These are phyloP conservation scores for Mycena olivaceomarginata DNA, from an alignment of 768 basidiomycete genomes.

Conservation along the genomic window DNA sequence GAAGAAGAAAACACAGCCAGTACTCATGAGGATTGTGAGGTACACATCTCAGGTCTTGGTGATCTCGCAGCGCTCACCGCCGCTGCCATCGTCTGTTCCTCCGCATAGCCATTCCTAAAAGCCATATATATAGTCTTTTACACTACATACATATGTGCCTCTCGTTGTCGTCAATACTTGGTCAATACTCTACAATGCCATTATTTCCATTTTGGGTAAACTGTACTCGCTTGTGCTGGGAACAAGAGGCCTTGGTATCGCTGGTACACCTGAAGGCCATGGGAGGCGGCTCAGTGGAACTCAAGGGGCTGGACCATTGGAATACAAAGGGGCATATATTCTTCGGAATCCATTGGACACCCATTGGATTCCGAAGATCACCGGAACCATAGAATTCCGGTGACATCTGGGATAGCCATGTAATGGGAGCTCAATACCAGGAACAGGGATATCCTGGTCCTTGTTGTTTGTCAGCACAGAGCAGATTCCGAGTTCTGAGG, in stretches of 20 bases:
- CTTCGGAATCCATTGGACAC: too few species aligned
- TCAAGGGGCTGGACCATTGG: too few species aligned
- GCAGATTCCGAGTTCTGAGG: too few species aligned
- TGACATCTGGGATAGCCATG: too few species aligned
- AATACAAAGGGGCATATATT: too few species aligned
- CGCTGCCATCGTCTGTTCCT: neutral
- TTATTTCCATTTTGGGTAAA: neutral
- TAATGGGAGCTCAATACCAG: too few species aligned
- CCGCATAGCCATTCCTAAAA: neutral
- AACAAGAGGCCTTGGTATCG: neutral
- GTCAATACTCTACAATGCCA: too few species aligned
- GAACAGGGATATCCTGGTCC: too few species aligned
- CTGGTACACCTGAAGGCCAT: neutral
- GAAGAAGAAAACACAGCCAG: neutral
- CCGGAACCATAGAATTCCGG: too few species aligned
- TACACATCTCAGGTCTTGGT: neutral
- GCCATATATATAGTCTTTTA: neutral
- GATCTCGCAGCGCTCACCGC: neutral
- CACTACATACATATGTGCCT: neutral
- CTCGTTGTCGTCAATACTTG: neutral
- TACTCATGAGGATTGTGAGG: neutral
- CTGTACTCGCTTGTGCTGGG: neutral
- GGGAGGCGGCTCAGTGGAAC: too few species aligned
- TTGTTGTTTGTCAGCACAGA: too few species aligned
- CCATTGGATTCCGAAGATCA: too few species aligned